Conservation (phyloP, 495 filamentous ascomycete species). For the Pseudomonodictys pantanalensis region DNA sequence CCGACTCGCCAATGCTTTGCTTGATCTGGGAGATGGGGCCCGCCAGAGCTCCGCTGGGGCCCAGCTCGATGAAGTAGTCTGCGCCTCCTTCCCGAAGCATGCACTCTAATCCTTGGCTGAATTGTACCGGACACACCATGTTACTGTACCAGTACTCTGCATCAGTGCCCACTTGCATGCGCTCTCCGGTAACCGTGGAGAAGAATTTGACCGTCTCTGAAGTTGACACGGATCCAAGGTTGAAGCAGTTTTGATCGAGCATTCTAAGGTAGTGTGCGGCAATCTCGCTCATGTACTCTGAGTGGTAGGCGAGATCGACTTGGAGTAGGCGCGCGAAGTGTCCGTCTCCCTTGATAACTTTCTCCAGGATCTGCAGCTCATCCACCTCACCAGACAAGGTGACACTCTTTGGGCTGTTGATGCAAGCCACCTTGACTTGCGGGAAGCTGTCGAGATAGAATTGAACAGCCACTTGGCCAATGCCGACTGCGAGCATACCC, state of each 20-base stretch:
- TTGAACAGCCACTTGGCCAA: background rate
- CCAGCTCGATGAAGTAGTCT: conserved; percentile 38
- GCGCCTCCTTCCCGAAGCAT: background rate
- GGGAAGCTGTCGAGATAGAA: background rate
- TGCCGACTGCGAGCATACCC: conserved; percentile 10
- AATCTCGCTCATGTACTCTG: conserved; percentile 36
- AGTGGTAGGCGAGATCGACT: conserved; percentile 40
- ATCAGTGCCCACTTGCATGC: conserved; percentile 25
- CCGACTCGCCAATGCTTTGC: background rate
- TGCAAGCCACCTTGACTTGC: background rate
- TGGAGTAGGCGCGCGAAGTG: conserved; percentile 30
- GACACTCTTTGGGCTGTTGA: conserved; percentile 1
- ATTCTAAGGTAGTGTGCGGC: conserved; percentile 28
- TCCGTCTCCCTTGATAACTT: background rate
- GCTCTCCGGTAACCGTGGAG: conserved; percentile 11
- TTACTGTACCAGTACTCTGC: conserved; percentile 16
- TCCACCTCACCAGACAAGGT: background rate
- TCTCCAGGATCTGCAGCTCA: background rate
- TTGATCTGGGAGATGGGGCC: conserved; percentile 39
- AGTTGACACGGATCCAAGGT: background rate
- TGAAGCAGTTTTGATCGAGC: background rate
- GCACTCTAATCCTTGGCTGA: conserved; percentile 47
- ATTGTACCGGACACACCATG: conserved; percentile 42
- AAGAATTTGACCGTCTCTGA: background rate
- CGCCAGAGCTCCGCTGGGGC: conserved; percentile 36